Evolutionary conservation across 345 rosid genomes (phyloP).

Genomic region (Citrus sinensis): DNA sequence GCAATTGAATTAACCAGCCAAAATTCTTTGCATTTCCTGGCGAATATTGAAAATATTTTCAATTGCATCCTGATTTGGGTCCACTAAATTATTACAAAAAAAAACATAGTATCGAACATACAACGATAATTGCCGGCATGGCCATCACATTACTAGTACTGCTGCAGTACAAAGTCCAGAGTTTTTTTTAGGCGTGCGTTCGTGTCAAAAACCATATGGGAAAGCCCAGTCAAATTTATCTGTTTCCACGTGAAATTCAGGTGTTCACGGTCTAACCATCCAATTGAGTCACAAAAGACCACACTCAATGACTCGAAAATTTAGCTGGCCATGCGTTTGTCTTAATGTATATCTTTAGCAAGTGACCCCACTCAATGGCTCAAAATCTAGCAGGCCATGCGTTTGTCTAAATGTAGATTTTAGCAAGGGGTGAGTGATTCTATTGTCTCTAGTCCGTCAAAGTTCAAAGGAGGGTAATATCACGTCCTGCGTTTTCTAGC

Average conservation of each 20-base stretch:
- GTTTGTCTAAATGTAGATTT: conserved; percentile 22
- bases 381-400: conserved; percentile 19
- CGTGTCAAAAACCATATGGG: neutral
- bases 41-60: neutral
- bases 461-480: conserved; percentile 16
- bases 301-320: conserved; percentile 17
- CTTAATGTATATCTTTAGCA: conserved; percentile 3
- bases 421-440: neutral
- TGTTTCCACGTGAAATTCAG: conserved; percentile 34
- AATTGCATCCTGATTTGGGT: neutral
- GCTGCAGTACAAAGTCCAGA: neutral
- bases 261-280: conserved; percentile 24
- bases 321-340: conserved; percentile 26
- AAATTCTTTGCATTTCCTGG: neutral
- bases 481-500: conserved; percentile 28
- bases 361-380: conserved; percentile 12
- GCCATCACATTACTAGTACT: neutral
- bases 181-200: neutral
- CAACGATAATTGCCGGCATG: neutral
- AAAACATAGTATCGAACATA: neutral
- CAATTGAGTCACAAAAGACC: neutral
- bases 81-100: neutral
- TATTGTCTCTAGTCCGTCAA: neutral
- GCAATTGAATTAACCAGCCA: neutral
- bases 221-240: neutral